A percentile compares a stretch with the other conserved stretches of the same genome.
These are phyloP conservation scores for Meredithiella fracta DNA, from an alignment of 2,329 filamentous ascomycete species.

Conservation along the genomic window DNA sequence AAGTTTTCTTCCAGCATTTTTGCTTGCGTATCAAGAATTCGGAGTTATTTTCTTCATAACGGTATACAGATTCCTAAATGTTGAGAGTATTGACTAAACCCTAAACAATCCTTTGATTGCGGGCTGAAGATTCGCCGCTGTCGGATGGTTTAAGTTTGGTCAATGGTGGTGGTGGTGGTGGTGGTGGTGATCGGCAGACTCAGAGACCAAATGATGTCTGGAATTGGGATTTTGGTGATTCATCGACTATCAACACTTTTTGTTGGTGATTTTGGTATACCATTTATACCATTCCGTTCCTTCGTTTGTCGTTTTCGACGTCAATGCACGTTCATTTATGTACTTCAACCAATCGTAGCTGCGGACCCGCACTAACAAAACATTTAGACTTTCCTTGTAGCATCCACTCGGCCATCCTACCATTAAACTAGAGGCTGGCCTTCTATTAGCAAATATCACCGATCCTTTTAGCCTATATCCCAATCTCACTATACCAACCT, in stretches of 20 bases:
- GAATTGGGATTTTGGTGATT: too few relatives aligned
- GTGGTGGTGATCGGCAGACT: background rate
- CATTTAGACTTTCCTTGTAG: background rate
- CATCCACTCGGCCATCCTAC: background rate
- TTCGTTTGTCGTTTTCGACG: too few relatives aligned
- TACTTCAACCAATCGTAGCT: too few relatives aligned
- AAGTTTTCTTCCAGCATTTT: background rate
- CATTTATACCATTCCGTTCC: too few relatives aligned
- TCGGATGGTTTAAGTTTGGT: background rate
- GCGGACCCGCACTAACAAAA: background rate
- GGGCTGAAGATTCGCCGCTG: background rate
- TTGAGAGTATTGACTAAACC: background rate
- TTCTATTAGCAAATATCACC: background rate
- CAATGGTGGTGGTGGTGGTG: background rate
- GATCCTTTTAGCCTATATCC: background rate
- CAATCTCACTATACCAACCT: background rate
- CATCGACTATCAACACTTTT: too few relatives aligned
- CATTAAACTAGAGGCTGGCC: background rate
- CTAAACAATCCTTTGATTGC: background rate
- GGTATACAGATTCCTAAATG: background rate
- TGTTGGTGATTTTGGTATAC: too few relatives aligned
- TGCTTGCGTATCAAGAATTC: background rate
- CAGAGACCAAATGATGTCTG: too few relatives aligned
- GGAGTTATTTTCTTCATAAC: background rate
- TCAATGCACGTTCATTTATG: too few relatives aligned